Base-by-base conservation (phyloP, 179 eudicot species). In the Drosera spatulata region DNA sequence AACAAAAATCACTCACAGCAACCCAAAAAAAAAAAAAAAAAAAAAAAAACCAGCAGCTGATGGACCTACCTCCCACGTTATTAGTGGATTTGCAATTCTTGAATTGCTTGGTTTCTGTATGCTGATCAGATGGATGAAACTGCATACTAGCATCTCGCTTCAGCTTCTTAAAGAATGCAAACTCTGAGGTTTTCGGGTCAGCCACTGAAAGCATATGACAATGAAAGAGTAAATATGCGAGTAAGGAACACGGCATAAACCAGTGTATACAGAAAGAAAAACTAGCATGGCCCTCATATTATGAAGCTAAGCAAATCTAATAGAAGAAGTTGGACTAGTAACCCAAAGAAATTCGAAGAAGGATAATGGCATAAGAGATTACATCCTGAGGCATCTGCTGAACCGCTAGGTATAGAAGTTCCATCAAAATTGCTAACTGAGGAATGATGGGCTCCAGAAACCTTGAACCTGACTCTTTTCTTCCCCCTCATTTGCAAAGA, bases 141-240 rank as follows among this genome's bases (percentile, higher is more conserved):
- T 63, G 66, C 40, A 62, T 40, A 33, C 75, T 71, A 42, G 72
- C 69, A 61, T 71, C 64, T 58, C 74, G 63, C 79, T 84, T 89
- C 49, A 84, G 53, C 56, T 71, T 89, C 76, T 77, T 84, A 60
- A 89, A 89, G 68, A 74, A 86, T 10, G 91, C 86, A 70, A 62
- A 89, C 66, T 89, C 97, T 8, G 97, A 84, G 41, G 97, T 89
- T 69, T 86, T 89, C 3, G 97, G 75, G 7, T 68, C 79, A 69
- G 57, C 65, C 48, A 66, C 87, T 82, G 78, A 74, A 66, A 39
- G 51, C 50, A 44, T 41, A 59, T 56, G 38, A 2, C 11, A 13
- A 22, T 43, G 39, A 66, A 39, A 47, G 40, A 43, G 60, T 48
- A 39, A 41, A 40, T 56, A 22, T 13, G 37, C 5, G 6, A 3